These are phyloP conservation scores for Ophiostoma ips DNA, from an alignment of 2,329 filamentous ascomycete genomes.

Conservation along the genomic window DNA sequence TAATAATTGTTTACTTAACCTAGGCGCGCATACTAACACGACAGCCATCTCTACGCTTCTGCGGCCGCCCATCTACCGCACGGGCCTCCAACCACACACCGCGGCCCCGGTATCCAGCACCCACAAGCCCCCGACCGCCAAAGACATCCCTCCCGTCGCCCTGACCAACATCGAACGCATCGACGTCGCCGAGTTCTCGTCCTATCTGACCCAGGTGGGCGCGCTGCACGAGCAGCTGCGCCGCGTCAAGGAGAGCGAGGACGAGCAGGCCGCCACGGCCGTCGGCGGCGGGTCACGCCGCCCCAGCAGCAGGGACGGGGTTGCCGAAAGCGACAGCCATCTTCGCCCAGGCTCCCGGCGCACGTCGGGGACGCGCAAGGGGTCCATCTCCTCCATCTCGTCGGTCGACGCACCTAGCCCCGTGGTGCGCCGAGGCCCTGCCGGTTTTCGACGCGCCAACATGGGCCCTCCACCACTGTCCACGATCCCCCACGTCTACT, in stretches of 20 bases:
- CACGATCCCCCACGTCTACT: constrained; percentile 86
- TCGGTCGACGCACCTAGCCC: constrained; percentile 27
- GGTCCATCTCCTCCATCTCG: constrained; percentile 33
- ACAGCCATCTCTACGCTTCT: constrained; percentile 85
- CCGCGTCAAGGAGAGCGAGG: constrained; percentile 64
- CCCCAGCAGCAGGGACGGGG: constrained; percentile 29
- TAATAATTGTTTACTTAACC: constrained; percentile 3
- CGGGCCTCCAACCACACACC: constrained; percentile 69
- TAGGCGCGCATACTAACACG: neutral
- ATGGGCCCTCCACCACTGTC: constrained; percentile 75
- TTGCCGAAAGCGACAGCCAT: constrained; percentile 30
- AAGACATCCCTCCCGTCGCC: constrained; percentile 86
- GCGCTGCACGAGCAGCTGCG: constrained; percentile 80
- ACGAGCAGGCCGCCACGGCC: constrained; percentile 36
- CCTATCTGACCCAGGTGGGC: constrained; percentile 76
- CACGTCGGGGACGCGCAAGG: constrained; percentile 25
- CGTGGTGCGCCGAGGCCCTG: constrained; percentile 28
- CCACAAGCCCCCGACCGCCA: constrained; percentile 69
- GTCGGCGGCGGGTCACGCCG: constrained; percentile 22
- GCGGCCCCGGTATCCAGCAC: constrained; percentile 53
- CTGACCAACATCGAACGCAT: constrained; percentile 78
- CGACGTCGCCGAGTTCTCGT: constrained; percentile 63
- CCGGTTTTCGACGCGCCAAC: constrained; percentile 39
- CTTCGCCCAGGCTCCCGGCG: constrained; percentile 30
- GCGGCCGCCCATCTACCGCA: constrained; percentile 78